A percentile compares a stretch with the other conserved stretches of the same genome.
Conservation (phyloP, 805 yeast species). For the Myxozyma vanderwaltii region DNA sequence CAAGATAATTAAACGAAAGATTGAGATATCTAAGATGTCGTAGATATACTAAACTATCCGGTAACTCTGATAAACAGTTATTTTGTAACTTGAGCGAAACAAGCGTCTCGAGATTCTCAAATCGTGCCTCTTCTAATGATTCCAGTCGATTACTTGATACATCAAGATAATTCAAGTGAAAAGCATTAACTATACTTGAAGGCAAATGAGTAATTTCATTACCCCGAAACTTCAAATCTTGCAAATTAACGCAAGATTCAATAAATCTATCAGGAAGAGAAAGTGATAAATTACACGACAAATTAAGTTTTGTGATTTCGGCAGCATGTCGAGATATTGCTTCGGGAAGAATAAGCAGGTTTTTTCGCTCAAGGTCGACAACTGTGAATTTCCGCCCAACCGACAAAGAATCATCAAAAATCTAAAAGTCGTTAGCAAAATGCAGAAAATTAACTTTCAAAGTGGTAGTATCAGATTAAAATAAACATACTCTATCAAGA, state of each 20-base stretch:
- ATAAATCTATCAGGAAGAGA: constrained; percentile 82
- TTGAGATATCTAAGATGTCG: constrained; percentile 59
- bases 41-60: constrained; percentile 52
- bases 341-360: constrained; percentile 82
- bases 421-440: background rate
- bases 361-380: constrained; percentile 71
- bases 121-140: constrained; percentile 54
- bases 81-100: constrained; percentile 56
- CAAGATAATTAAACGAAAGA: constrained; percentile 73
- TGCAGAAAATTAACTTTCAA: background rate
- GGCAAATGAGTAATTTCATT: constrained; percentile 77
- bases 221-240: constrained; percentile 43
- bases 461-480: no score
- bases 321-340: constrained; percentile 76
- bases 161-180: constrained; percentile 65
- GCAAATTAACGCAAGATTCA: constrained; percentile 67
- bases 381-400: constrained; percentile 57
- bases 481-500: constrained; percentile 10
- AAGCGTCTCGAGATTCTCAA: constrained; percentile 55
- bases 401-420: constrained; percentile 10
- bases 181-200: constrained; percentile 66
- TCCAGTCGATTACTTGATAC: constrained; percentile 73
- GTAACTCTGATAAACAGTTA: constrained; percentile 44
- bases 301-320: constrained; percentile 78
- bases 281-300: constrained; percentile 84